Evolutionary conservation across 768 basidiomycete species (phyloP).

Genomic region (Cytidiella melzeri): DNA sequence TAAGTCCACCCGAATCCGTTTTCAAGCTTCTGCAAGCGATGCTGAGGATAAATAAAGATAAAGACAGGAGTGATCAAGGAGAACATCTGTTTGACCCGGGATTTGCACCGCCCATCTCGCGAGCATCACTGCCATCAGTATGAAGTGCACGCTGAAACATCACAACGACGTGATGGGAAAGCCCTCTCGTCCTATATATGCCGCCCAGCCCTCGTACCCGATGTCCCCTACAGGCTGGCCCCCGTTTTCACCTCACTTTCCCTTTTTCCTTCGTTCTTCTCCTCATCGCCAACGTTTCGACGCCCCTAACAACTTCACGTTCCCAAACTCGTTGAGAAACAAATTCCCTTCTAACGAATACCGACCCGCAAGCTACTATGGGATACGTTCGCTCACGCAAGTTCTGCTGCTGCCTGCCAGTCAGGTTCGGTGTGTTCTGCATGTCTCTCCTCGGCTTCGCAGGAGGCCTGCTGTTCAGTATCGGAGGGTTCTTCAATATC

Average conservation of each 20-base stretch:
- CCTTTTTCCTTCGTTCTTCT: conserved; percentile 4
- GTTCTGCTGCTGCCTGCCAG: conserved; percentile 63
- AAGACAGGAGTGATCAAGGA: no score
- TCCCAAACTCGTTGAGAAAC: background rate
- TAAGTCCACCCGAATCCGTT: no score
- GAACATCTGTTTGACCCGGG: no score
- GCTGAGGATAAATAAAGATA: no score
- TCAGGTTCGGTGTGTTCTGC: conserved; percentile 58
- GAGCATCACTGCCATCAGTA: no score
- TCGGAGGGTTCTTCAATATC: conserved; percentile 42
- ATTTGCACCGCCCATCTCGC: no score
- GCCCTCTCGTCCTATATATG: no score
- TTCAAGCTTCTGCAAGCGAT: no score
- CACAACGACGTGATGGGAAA: no score
- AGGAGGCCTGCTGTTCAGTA: conserved; percentile 39
- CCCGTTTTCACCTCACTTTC: conserved; percentile 3
- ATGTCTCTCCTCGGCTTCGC: conserved; percentile 38
- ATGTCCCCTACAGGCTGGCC: conserved; percentile 9
- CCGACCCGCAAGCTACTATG: conserved; percentile 29
- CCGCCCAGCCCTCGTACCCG: background rate
- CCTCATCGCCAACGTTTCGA: background rate
- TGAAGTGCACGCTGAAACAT: conserved; percentile 12
- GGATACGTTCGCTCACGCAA: conserved; percentile 45
- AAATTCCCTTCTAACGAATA: conserved; percentile 4
- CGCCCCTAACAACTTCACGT: background rate